phyloP scores from a whole-genome alignment of 148 eudicot genomes.

The Vaccinium vitisidaea region DNA sequence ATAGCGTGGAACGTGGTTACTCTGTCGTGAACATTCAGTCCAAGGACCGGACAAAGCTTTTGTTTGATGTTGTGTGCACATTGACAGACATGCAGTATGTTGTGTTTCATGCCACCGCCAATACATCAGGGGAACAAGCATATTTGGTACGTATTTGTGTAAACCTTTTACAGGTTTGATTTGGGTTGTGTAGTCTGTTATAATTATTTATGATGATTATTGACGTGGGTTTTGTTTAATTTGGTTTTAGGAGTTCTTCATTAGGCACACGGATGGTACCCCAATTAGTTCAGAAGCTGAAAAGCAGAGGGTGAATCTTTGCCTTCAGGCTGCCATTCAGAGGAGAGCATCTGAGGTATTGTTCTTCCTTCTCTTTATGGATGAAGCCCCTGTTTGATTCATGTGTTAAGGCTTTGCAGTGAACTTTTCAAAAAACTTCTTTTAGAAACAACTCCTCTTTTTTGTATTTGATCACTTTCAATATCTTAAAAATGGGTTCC shows the following conservation, averaged over 20 bases:
- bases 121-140: constrained; percentile 54
- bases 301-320: constrained; percentile 76
- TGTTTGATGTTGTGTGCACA: constrained; percentile 86
- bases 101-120: constrained; percentile 84
- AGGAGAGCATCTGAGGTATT: constrained; percentile 85
- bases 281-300: constrained; percentile 91
- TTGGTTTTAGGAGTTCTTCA: constrained; percentile 76
- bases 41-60: constrained; percentile 71
- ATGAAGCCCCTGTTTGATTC: neutral
- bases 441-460: neutral
- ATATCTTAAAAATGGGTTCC: neutral
- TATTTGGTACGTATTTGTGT: constrained; percentile 49
- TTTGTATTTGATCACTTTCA: neutral
- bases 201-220: neutral
- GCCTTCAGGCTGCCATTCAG: constrained; percentile 70
- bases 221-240: constrained; percentile 4
- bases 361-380: constrained; percentile 2
- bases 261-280: constrained; percentile 76
- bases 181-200: neutral
- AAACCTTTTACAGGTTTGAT: neutral
- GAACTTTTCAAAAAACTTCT: neutral
- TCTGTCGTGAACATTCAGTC: constrained; percentile 81
- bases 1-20: constrained; percentile 67
- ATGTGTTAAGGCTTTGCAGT: neutral
- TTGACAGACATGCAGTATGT: constrained; percentile 88